Evolutionary conservation across 2,329 filamentous ascomycete species (phyloP), one percentile per base, ranked within the genome.

Genomic region (Microsporum ferrugineum): DNA sequence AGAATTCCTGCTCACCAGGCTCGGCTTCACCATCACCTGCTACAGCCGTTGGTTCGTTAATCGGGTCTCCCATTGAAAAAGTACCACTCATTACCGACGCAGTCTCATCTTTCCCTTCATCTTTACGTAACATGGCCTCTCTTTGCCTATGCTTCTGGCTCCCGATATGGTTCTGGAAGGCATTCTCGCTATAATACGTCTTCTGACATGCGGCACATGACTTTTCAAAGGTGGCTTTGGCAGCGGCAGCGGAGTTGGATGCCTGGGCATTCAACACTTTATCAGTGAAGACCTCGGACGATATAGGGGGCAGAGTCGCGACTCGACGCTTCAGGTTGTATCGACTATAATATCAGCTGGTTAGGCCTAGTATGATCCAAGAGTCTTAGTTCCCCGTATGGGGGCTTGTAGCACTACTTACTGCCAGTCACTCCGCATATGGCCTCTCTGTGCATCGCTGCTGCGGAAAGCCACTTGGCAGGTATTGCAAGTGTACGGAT

Each of bases 361-460:
- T 41, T 60, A 23, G 59, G 45, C 60, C n/a, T 45, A 58, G 34
- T 31, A 57, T 33, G 23, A 5, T 8, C 3, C 10, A 14, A 7
- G 7, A 29, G 55, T 14, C 39, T n/a, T n/a, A 43, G 14, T 39
- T 39, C n/a, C 36, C 17, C 17, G 17, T 23, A 23, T 23, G 17
- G 17, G 17, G 17, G 1, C 17, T 23, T 23, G 17, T 23, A 23
- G 17, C 3, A 17, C 58, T 60, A 86, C 89, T 78, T 82, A 94
- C 88, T 99, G 92, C 94, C 94, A 99, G 78, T 99, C 94, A 68
- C 88, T 94, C 75, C 94, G 91, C 94, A 99, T 99, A 73, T 99
- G 94, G 41, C 84, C 86, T 73, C 94, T 87, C 77, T 99, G 94
- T 61, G 95, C 82, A 72, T 97, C 92, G 73, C 89, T 91, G 71